These are phyloP conservation scores for Xylaria sp. DNA, from an alignment of 2,329 filamentous ascomycete genomes.

Conservation along the genomic window DNA sequence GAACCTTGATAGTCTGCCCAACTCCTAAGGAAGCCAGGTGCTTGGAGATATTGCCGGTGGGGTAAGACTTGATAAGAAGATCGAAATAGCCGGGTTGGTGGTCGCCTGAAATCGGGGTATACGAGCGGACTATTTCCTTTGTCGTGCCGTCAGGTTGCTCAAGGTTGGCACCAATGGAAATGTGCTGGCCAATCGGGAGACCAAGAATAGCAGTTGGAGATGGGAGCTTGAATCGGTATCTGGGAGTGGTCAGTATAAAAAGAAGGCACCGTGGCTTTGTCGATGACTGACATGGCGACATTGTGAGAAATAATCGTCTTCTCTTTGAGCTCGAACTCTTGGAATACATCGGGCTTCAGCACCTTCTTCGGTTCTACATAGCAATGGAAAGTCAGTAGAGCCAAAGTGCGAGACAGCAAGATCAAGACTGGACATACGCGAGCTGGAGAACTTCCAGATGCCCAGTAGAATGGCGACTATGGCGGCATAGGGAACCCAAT, in stretches of 20 bases:
- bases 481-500: slow-evolving; percentile 79
- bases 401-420: background rate
- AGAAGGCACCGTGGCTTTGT: slow-evolving; percentile 4
- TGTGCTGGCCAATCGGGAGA: slow-evolving; percentile 98
- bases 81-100: slow-evolving; percentile 92
- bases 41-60: slow-evolving; percentile 96
- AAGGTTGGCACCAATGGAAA: slow-evolving; percentile 88
- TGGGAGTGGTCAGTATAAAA: slow-evolving; percentile 50
- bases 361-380: slow-evolving; percentile 78
- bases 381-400: slow-evolving; percentile 38
- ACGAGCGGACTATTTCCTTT: slow-evolving; percentile 90
- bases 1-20: slow-evolving; percentile 88
- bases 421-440: slow-evolving; percentile 66
- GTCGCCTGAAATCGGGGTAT: slow-evolving; percentile 92
- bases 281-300: slow-evolving; percentile 81
- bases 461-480: slow-evolving; percentile 73
- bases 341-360: slow-evolving; percentile 87
- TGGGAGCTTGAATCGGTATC: slow-evolving; percentile 93
- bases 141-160: slow-evolving; percentile 73
- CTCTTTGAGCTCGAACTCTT: slow-evolving; percentile 91
- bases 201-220: slow-evolving; percentile 83
- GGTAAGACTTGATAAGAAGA: slow-evolving; percentile 97
- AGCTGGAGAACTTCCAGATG: slow-evolving; percentile 76
- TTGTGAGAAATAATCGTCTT: slow-evolving; percentile 98
- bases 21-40: slow-evolving; percentile 85